Evolutionary conservation across 371 early-diverging fungal genomes (phyloP).

Genomic region (Haplosporangium sp.): DNA sequence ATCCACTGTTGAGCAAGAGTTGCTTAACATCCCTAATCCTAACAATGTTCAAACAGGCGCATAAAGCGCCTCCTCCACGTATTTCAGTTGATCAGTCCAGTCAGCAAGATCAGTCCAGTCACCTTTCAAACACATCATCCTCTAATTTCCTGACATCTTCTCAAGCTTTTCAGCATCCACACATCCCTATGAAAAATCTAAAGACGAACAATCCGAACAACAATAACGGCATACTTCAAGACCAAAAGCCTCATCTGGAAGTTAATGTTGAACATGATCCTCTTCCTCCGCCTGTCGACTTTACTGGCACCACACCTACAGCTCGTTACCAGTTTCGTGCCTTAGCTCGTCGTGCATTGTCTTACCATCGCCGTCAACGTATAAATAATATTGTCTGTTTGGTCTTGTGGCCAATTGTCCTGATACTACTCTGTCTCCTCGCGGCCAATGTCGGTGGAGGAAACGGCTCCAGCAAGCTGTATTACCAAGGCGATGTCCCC

Average conservation of each 20-base stretch:
- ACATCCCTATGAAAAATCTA: conserved; percentile 37
- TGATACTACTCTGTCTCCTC: conserved; percentile 56
- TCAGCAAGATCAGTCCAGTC: conserved; percentile 11
- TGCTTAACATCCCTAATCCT: not conserved
- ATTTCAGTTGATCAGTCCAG: not conserved
- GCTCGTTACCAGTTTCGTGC: conserved; percentile 44
- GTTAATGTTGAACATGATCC: conserved; percentile 28
- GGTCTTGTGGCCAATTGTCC: conserved; percentile 61
- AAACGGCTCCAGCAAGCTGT: no score
- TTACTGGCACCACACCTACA: conserved; percentile 17
- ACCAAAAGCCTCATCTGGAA: not conserved
- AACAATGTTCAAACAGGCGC: not conserved
- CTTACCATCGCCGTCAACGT: conserved; percentile 73
- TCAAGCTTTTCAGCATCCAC: not conserved
- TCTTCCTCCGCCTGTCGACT: conserved; percentile 47
- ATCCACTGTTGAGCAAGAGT: no score
- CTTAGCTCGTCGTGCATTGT: conserved; percentile 61
- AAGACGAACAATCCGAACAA: not conserved
- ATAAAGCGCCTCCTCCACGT: not conserved
- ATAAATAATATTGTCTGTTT: conserved; percentile 73
- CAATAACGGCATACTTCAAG: not conserved
- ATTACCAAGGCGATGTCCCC: conserved; percentile 2
- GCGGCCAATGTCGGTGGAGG: not conserved
- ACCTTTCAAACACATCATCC: conserved; percentile 27
- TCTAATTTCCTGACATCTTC: conserved; percentile 20